These are phyloP conservation scores for Tritrichomonas musculus DNA, from an alignment of 208 protist genomes.

Conservation along the genomic window DNA sequence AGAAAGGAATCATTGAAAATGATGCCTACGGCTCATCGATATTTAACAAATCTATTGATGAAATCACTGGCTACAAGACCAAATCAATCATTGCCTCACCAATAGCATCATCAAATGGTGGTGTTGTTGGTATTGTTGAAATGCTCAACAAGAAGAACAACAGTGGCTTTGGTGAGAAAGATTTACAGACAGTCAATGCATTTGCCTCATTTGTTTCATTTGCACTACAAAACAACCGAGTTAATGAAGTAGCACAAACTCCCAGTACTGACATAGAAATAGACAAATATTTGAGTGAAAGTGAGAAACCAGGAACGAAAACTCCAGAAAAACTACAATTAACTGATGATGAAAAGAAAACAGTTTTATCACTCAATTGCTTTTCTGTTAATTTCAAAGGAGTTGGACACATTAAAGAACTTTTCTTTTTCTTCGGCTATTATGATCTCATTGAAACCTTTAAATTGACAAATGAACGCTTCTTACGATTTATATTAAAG, in stretches of 20 bases:
- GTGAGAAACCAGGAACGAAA: neutral
- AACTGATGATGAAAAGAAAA: neutral
- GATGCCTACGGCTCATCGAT: neutral
- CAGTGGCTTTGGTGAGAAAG: neutral
- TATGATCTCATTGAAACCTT: slow-evolving; percentile 32
- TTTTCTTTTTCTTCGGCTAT: slow-evolving; percentile 3
- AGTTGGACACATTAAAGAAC: neutral
- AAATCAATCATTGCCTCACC: neutral
- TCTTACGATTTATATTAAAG: slow-evolving; percentile 34
- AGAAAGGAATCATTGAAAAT: neutral
- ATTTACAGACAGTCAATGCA: neutral
- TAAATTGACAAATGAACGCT: neutral
- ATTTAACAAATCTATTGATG: neutral
- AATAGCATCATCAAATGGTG: neutral
- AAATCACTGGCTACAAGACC: neutral
- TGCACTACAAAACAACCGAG: neutral
- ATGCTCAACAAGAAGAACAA: neutral
- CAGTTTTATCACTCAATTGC: neutral
- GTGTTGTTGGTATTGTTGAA: neutral
- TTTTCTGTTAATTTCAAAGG: neutral
- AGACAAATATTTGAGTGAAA: neutral
- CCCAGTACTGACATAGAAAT: neutral
- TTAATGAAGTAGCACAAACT: neutral
- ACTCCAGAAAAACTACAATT: neutral
- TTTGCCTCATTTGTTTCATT: neutral